Conservation (phyloP, 805 yeast genomes). For the Metschnikowia vanudenii region DNA sequence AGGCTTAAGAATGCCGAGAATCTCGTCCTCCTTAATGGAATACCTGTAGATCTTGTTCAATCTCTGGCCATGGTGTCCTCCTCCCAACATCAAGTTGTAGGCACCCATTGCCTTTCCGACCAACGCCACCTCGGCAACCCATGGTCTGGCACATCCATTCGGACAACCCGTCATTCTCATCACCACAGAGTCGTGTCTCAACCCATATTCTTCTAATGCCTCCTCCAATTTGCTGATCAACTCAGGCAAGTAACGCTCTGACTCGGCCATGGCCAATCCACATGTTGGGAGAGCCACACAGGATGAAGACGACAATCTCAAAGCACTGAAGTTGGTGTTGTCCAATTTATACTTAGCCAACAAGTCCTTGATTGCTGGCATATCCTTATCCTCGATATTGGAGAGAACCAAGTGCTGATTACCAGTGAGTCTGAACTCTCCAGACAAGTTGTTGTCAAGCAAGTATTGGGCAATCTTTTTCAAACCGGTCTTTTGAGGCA, state of each 20-base stretch:
- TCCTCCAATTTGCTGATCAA: slow-evolving; percentile 78
- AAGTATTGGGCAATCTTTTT: slow-evolving; percentile 72
- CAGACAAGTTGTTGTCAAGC: slow-evolving; percentile 52
- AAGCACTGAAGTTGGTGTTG: slow-evolving; percentile 75
- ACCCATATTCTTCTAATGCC: slow-evolving; percentile 87
- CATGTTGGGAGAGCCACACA: slow-evolving; percentile 99
- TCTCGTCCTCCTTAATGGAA: slow-evolving; percentile 88
- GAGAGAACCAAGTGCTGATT: slow-evolving; percentile 88
- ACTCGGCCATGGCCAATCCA: slow-evolving; percentile 98
- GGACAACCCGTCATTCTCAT: slow-evolving; percentile 99
- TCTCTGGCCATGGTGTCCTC: slow-evolving; percentile 92
- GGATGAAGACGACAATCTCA: slow-evolving; percentile 89
- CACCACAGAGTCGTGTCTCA: slow-evolving; percentile 90
- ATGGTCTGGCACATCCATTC: slow-evolving; percentile 97
- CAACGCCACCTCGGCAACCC: slow-evolving; percentile 94
- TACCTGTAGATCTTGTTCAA: slow-evolving; percentile 85
- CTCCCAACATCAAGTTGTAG: slow-evolving; percentile 91
- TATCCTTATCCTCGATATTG: slow-evolving; percentile 66
- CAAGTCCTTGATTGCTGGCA: slow-evolving; percentile 58
- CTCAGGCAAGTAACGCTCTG: slow-evolving; percentile 87
- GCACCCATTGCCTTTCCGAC: slow-evolving; percentile 95
- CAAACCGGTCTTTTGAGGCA: slow-evolving; percentile 87
- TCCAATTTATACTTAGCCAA: slow-evolving; percentile 77
- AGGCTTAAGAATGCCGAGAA: slow-evolving; percentile 72
- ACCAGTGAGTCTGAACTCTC: slow-evolving; percentile 92